Conservation (phyloP, 768 basidiomycete genomes). For the Leccinum barrowsii region DNA sequence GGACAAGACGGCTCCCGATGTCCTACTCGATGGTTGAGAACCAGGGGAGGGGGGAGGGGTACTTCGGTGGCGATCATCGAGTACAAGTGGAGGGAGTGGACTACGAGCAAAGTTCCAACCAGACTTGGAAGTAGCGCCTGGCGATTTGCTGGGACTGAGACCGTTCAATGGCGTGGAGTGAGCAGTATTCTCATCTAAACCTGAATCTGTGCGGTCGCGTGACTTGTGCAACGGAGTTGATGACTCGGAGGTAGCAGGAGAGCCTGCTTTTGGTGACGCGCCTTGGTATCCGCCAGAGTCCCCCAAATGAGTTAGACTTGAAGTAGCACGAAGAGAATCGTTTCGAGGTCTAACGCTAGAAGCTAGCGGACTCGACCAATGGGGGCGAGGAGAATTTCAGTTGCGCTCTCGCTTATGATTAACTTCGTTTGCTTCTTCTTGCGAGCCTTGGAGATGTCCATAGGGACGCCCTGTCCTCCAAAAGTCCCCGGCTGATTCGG, state of each 20-base stretch:
- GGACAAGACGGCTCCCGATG: conserved; percentile 19
- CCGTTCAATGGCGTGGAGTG: background rate
- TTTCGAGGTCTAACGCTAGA: conserved; percentile 5
- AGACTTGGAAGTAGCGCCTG: conserved; percentile 30
- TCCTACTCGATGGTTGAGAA: conserved; percentile 24
- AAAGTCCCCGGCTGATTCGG: too few species aligned
- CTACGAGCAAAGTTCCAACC: conserved; percentile 40
- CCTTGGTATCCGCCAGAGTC: conserved; percentile 9
- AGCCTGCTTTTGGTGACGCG: background rate
- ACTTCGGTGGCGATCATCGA: conserved; percentile 25
- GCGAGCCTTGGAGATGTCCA: background rate
- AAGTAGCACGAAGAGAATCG: conserved; percentile 15
- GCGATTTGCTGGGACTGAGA: conserved; percentile 13
- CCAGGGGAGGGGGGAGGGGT: conserved; percentile 25
- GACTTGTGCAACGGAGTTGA: conserved; percentile 1
- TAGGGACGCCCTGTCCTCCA: too few species aligned
- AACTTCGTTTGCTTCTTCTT: conserved; percentile 32
- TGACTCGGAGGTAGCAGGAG: background rate
- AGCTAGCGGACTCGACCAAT: conserved; percentile 39
- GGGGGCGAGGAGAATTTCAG: conserved; percentile 63
- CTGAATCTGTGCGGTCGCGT: background rate
- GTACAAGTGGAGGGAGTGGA: conserved; percentile 40
- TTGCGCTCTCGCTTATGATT: conserved; percentile 58
- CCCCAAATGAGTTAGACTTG: conserved; percentile 16
- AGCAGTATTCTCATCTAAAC: background rate